Evolutionary conservation across 768 basidiomycete genomes (phyloP).

Genomic region (Tephrocybe sp.): DNA sequence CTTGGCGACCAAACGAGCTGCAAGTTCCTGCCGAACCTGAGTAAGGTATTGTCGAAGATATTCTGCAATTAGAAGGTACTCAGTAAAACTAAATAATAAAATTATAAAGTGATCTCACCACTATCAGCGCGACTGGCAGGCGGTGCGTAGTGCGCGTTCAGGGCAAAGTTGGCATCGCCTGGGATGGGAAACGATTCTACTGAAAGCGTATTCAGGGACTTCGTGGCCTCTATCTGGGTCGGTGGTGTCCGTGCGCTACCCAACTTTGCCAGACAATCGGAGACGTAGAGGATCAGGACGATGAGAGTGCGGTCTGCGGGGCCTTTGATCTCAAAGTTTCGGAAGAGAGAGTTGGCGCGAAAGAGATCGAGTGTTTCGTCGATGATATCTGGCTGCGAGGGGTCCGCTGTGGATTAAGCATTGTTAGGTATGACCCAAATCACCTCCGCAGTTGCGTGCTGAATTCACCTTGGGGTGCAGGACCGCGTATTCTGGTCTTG

Average conservation of each 20-base stretch:
- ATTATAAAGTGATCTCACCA: constrained; percentile 43
- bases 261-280: constrained; percentile 93
- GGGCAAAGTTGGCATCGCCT: constrained; percentile 90
- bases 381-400: constrained; percentile 79
- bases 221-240: constrained; percentile 81
- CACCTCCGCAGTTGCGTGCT: constrained; percentile 8
- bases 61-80: constrained; percentile 44
- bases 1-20: constrained; percentile 79
- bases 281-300: constrained; percentile 95
- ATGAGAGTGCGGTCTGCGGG: constrained; percentile 95
- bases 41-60: constrained; percentile 87
- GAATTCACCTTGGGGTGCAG: constrained; percentile 73
- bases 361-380: constrained; percentile 97
- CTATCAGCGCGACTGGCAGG: constrained; percentile 76
- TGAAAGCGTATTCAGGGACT: constrained; percentile 85
- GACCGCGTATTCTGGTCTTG: constrained; percentile 87
- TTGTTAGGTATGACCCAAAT: constrained; percentile 12
- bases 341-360: constrained; percentile 97
- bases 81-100: neutral
- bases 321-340: constrained; percentile 99
- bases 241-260: constrained; percentile 66
- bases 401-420: constrained; percentile 56
- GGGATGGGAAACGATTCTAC: constrained; percentile 94
- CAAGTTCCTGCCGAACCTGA: constrained; percentile 91
- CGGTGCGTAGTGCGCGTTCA: constrained; percentile 89